Evolutionary conservation across 192 early-diverging fungal species (phyloP).

Genomic region (Paraglomus occultum): DNA sequence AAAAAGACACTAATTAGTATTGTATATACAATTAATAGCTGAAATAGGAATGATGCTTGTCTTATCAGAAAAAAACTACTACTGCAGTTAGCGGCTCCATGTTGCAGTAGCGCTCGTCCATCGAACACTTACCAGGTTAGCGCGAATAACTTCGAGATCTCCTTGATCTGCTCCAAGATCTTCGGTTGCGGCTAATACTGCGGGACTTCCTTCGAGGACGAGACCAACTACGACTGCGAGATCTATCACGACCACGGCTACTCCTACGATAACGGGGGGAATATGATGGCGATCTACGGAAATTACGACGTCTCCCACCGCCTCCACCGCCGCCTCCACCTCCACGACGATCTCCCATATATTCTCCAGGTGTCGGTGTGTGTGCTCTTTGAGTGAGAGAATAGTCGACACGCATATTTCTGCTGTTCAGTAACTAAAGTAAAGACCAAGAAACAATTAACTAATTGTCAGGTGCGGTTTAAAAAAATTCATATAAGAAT

Average conservation of each 20-base stretch:
- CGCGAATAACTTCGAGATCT: conserved; percentile 20
- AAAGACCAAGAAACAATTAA: conserved; percentile 2
- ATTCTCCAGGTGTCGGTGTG: conserved; percentile 69
- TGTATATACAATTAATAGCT: too few relatives aligned
- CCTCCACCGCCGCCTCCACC: conserved; percentile 27
- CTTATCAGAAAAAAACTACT: too few relatives aligned
- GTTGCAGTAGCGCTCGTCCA: too few relatives aligned
- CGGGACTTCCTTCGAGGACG: conserved; percentile 16
- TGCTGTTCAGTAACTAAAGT: conserved; percentile 54
- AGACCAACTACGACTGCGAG: conserved; percentile 30
- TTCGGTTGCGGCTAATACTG: conserved; percentile 3
- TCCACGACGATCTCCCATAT: conserved; percentile 59
- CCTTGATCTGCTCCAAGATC: conserved; percentile 5
- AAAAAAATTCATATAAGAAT: not conserved
- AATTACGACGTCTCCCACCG: conserved; percentile 26
- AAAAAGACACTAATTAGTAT: too few relatives aligned
- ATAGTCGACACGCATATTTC: conserved; percentile 58
- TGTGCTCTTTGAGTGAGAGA: conserved; percentile 61
- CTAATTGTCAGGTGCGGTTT: not conserved
- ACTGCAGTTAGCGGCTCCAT: too few relatives aligned
- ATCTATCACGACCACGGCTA: conserved; percentile 17
- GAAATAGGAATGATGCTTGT: too few relatives aligned
- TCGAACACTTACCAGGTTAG: not conserved
- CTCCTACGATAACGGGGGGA: conserved; percentile 37
- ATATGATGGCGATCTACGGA: conserved; percentile 39